Base-by-base conservation (phyloP, 2,329 filamentous ascomycete genomes). In the Arthrobotrys conoides region DNA sequence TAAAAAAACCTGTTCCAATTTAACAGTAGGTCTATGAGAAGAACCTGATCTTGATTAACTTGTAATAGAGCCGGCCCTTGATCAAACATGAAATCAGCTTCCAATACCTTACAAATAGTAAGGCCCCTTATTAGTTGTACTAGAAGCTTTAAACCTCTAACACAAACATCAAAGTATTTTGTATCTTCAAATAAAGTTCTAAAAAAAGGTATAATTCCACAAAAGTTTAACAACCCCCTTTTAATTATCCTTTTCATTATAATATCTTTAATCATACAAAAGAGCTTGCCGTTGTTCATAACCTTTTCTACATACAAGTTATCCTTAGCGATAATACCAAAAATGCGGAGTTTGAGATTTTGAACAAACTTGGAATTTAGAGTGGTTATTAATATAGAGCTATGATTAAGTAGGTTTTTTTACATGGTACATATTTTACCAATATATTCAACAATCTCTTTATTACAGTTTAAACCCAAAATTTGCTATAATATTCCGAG, bases 141-240 rank as follows among this genome's bases (percentile, higher is more conserved):
- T 10, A 53, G 24, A 0, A 69, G n/a, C 18, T 22, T 8, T 51
- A 69, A 59, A 27, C 22, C 38, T 27, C 51, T 69, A 59, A 30
- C 38, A n/a, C 51, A 69, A 14, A 36, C 24, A n/a, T 69, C 51
- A 18, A 69, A 22, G 18, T 69, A 69, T 48, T 69, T 69, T n/a
- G 22, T 69, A 36, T 69, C 66, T 48, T 69, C 66, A 16, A 69
- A 69, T n/a, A 69, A 22, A 0, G 51, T 69, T 48, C n/a, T 59
- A 20, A 69, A 30, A 0, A 36, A 69, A 18, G 51, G 66, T 9
- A 69, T 30, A 20, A 69, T 69, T 46, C 66, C 38, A 5, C 51
- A 30, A 22, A 59, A 59, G 3, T 22, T 33, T 46, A 30, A 24
- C 10, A 69, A 1, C 5, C 6, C 18, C 10, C 12, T 18, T 12